Evolutionary conservation across 2,329 filamentous ascomycete genomes (phyloP).

Genomic region (Malbranchea zuffiana): DNA sequence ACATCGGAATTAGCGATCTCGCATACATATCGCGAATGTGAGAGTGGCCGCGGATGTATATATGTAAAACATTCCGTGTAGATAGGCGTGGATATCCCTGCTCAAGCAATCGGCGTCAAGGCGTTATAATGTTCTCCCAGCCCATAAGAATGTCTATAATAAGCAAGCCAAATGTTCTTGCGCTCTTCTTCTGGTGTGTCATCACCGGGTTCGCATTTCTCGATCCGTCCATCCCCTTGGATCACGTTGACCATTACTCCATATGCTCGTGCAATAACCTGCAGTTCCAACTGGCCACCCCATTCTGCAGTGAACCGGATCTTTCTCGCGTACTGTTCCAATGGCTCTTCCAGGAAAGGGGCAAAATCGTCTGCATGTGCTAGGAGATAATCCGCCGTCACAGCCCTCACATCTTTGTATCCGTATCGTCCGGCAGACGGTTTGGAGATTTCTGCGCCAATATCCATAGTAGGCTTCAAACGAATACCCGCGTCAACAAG

Average conservation of each 20-base stretch:
- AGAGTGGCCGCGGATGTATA: not conserved
- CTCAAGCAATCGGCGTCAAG: constrained; percentile 40
- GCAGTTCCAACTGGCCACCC: constrained; percentile 86
- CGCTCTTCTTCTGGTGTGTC: constrained; percentile 31
- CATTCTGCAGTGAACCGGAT: constrained; percentile 85
- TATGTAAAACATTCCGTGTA: not conserved
- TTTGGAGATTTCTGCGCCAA: constrained; percentile 14
- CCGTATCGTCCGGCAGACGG: constrained; percentile 29
- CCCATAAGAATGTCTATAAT: constrained; percentile 88
- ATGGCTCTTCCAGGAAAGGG: constrained; percentile 72
- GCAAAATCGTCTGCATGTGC: constrained; percentile 67
- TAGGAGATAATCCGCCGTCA: constrained; percentile 67
- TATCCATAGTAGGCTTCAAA: constrained; percentile 22
- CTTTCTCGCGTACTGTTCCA: constrained; percentile 61
- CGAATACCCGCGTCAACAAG: constrained; percentile 43
- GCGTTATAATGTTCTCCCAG: constrained; percentile 98
- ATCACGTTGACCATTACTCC: constrained; percentile 72
- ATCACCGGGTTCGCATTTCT: constrained; percentile 55
- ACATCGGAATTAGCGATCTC: constrained; percentile 20
- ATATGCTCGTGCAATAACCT: constrained; percentile 72
- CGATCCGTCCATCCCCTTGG: constrained; percentile 66
- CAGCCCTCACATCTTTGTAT: constrained; percentile 58
- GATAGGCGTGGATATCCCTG: not conserved
- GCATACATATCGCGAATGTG: not conserved
- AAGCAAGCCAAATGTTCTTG: constrained; percentile 70